Conservation (phyloP, 2,329 filamentous ascomycete genomes). For the Neofusicoccum umdonicola region DNA sequence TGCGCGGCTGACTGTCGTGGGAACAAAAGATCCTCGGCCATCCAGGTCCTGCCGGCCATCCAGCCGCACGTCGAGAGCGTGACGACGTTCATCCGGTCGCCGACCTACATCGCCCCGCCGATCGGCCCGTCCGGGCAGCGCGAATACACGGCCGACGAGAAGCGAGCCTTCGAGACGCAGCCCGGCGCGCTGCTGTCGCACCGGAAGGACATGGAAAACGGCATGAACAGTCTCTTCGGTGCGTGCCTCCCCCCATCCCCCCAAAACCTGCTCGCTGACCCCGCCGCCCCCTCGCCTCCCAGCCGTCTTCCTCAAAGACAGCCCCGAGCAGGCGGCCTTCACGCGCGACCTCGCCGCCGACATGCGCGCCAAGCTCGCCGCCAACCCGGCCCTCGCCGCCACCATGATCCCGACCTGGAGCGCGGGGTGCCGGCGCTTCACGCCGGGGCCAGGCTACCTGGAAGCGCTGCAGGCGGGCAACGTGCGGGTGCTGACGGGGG, state of each 20-base stretch:
- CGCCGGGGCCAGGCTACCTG: conserved; percentile 33
- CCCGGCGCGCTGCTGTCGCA: conserved; percentile 40
- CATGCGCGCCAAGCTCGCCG: conserved; percentile 42
- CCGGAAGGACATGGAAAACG: conserved; percentile 46
- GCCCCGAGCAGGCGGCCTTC: conserved; percentile 32
- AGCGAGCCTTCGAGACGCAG: conserved; percentile 41
- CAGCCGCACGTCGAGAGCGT: conserved; percentile 45
- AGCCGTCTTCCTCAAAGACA: conserved; percentile 44
- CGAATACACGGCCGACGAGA: conserved; percentile 43
- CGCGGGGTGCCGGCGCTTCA: conserved; percentile 33
- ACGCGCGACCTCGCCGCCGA: conserved; percentile 34
- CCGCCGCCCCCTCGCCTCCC: background rate
- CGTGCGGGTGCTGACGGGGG: conserved; percentile 18
- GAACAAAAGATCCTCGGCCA: conserved; percentile 46
- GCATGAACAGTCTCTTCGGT: conserved; percentile 48
- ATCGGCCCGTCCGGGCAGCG: conserved; percentile 43
- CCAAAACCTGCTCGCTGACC: too few species aligned
- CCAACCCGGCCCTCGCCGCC: conserved; percentile 39
- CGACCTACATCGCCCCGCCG: conserved; percentile 51
- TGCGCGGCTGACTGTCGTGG: too few species aligned
- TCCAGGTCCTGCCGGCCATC: conserved; percentile 53
- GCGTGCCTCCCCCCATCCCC: background rate
- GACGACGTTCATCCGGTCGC: conserved; percentile 51
- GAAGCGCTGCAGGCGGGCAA: conserved; percentile 32
- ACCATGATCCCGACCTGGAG: conserved; percentile 47